Percentiles rank a stretch among this genome's conserved stretches.
Conservation (phyloP, 352 stramenopile genomes). For the Nothophytophthora sp. region DNA sequence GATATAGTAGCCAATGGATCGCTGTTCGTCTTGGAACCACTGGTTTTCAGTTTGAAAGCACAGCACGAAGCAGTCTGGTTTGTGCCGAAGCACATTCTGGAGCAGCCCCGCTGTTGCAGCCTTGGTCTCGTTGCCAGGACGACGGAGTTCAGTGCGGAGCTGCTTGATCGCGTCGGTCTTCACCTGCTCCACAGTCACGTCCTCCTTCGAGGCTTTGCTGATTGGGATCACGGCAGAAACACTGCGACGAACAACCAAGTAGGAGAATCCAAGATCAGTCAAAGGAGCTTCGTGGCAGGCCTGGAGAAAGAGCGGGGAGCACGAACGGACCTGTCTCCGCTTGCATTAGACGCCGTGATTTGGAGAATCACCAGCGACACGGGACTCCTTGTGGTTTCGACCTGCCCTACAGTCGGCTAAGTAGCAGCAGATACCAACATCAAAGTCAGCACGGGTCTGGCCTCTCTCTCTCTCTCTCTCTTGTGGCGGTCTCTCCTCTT, state of each 20-base stretch:
- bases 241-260: constrained; percentile 6
- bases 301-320: not conserved
- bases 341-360: constrained; percentile 28
- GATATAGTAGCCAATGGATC: constrained; percentile 45
- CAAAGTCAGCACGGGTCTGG: constrained; percentile 3
- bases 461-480: not conserved
- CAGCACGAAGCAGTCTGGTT: constrained; percentile 55
- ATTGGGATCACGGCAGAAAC: constrained; percentile 43
- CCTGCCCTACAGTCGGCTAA: constrained; percentile 14
- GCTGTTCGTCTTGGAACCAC: constrained; percentile 65
- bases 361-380: constrained; percentile 36
- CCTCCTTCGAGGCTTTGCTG: constrained; percentile 30
- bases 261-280: not conserved
- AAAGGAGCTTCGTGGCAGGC: not conserved
- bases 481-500: not conserved
- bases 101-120: constrained; percentile 2
- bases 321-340: constrained; percentile 28
- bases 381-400: constrained; percentile 6
- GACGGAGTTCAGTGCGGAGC: constrained; percentile 33
- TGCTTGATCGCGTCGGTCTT: constrained; percentile 62
- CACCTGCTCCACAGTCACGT: constrained; percentile 49
- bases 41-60: constrained; percentile 28
- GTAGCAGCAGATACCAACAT: constrained; percentile 6
- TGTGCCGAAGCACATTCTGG: constrained; percentile 18
- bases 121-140: constrained; percentile 4